Evolutionary conservation across 2,329 filamentous ascomycete species (phyloP), one percentile per base, ranked within the genome.

Genomic region (Akanthomyces uredinophilus): DNA sequence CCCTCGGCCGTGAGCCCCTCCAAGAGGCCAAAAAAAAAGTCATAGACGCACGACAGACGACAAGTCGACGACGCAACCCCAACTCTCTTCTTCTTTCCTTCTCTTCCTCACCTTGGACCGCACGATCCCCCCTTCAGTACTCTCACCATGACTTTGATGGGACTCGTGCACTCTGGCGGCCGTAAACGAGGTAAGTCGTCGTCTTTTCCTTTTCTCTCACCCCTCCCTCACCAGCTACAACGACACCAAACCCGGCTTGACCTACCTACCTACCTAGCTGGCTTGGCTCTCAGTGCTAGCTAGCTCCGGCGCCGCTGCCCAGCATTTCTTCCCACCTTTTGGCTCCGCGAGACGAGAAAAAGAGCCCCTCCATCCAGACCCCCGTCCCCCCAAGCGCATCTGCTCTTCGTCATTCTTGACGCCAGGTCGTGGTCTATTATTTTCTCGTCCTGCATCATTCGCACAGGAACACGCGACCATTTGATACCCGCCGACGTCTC

Each of bases 61-160:
- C 47, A 50, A n/a, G 24, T 11, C 16, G 24, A 50, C 47, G 47
- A n/a, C 32, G 22, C 35, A 37, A 24, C 47, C 6, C 32, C 7
- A 35, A 35, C 37, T 27, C 32, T 18, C 22, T 24, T 27, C 43
- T 56, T 58, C 16, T 44, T 46, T 18, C n/a, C 54, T 49, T 49
- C 20, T 49, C 29, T 13, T 35, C 44, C 41, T 29, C 4, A 46
- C 16, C 8, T 49, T 24, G 14, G 14, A 39, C 35, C 4, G 29
- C 13, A 37, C 29, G 5, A 13, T 5, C 20, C 41, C 5, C 7
- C 41, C 24, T 35, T 5, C 11, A 27, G 49, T 53, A 35, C 16
- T 20, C 35, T 43, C 57, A 60, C 14, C 37, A 60, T 60, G 57
- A 60, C 57, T 18, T 24, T 60, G 13, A 52, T 60, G 47, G 57